These are phyloP conservation scores for Hypoxylon sp. DNA, from an alignment of 2,329 filamentous ascomycete species.

Conservation along the genomic window DNA sequence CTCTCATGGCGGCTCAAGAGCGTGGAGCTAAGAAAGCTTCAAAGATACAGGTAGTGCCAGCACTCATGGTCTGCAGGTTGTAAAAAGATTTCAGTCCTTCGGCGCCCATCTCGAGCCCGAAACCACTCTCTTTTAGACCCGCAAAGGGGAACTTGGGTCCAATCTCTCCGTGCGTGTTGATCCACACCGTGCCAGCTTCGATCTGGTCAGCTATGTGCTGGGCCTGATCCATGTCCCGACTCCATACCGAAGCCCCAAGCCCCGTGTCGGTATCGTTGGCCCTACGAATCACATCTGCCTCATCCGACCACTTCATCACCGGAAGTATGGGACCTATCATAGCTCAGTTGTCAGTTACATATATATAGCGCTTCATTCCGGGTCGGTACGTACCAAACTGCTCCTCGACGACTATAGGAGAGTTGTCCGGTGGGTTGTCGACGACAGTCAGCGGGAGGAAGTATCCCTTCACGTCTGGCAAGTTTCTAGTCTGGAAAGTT, in stretches of 20 bases:
- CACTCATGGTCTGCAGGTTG: constrained; percentile 16
- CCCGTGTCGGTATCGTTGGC: constrained; percentile 59
- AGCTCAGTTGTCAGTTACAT: background rate
- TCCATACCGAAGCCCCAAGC: constrained; percentile 63
- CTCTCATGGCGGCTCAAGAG: too few relatives aligned
- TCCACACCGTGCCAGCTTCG: constrained; percentile 63
- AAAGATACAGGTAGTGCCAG: too few relatives aligned
- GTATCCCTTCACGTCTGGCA: constrained; percentile 55
- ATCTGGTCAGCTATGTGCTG: constrained; percentile 55
- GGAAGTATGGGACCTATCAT: constrained; percentile 53
- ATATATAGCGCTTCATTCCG: background rate
- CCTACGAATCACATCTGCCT: constrained; percentile 55
- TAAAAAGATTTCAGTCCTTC: constrained; percentile 24
- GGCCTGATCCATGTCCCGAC: constrained; percentile 56
- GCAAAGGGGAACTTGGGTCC: constrained; percentile 53
- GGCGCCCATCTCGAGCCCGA: constrained; percentile 43
- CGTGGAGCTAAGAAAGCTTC: too few relatives aligned
- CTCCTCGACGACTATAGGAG: constrained; percentile 63
- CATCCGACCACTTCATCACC: constrained; percentile 53
- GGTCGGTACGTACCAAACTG: constrained; percentile 49
- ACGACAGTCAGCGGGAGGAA: constrained; percentile 67
- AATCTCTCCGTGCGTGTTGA: constrained; percentile 57
- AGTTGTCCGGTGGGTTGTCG: constrained; percentile 65
- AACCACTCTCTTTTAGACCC: constrained; percentile 59
- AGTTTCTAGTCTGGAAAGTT: constrained; percentile 23